Conservation (phyloP, 805 yeast species). For the Cyberlindnera sargentensis region DNA sequence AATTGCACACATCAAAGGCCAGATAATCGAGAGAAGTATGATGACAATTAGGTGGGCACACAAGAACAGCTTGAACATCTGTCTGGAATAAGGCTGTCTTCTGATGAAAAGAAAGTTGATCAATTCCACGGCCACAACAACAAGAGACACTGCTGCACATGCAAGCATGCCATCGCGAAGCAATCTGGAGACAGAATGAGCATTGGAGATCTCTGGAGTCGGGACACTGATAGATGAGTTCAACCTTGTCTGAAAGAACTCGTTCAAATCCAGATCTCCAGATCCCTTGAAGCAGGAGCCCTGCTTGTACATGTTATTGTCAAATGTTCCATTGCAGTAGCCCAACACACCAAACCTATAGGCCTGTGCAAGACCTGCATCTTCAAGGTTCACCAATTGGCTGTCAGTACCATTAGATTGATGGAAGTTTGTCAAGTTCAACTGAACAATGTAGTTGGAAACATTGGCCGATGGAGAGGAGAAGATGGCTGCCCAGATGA, state of each 20-base stretch:
- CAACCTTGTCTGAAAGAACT: neutral
- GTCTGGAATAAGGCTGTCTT: neutral
- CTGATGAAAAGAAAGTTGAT: neutral
- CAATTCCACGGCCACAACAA: neutral
- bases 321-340: neutral
- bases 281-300: neutral
- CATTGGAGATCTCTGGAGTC: neutral
- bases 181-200: neutral
- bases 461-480: neutral
- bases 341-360: conserved; percentile 1
- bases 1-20: conserved; percentile 1
- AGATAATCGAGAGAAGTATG: neutral
- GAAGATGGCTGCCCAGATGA: conserved; percentile 1
- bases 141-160: neutral
- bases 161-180: neutral
- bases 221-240: neutral
- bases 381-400: neutral
- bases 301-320: neutral
- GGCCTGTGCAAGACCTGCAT: neutral
- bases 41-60: neutral
- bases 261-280: neutral
- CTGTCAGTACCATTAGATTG: neutral
- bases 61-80: neutral
- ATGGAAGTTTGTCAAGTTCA: neutral
- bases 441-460: neutral